Base-by-base conservation (phyloP, 495 filamentous ascomycete species). In the Trichoderma parareesei region DNA sequence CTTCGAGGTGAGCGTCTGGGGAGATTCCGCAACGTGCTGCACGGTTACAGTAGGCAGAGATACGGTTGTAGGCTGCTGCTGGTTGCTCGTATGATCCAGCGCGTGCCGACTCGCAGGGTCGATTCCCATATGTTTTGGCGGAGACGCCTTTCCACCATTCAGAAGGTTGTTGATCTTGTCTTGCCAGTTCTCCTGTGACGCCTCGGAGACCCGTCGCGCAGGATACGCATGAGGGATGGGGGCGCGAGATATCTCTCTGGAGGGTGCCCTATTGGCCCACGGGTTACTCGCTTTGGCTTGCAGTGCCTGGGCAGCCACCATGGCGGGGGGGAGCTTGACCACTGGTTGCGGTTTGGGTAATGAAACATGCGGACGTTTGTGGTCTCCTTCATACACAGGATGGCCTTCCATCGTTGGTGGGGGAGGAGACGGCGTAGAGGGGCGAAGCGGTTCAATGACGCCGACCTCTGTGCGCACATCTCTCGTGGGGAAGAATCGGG, bases 81-180 rank as follows among this genome's bases (percentile, higher is more conserved):
- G 77, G 14, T 79, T 76, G 38, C 66, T 68, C 2, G 72, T 71
- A 61, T 83, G 79, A 66, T 89, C 86, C 18, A 89, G 73, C 4
- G 87, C 81, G 64, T 82, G 78, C 65, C 86, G 86, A 40, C 82
- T 86, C 1, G 84, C 79, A 42, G 86, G 84, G 41, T 84, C 77
- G 20, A 85, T 81, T 62, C 78, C 81, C 63, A 84, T 68, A 60
- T 78, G 77, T 69, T 79, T 83, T 42, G 83, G 81, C 37, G 85
- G 75, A 0, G 76, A 72, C 48, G 81, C 78, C 69, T 90, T 91
- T 35, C 85, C 84, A 13, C 81, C 81, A 40, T 68, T 71, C 64
- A 93, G 81, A 11, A 93, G 83, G 62, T 73, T 83, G 69, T 91
- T 88, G 71, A 93, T 86, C 71, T 82, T 86, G 62, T 88, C 86